These are phyloP conservation scores for Xerophyta viscosa DNA, from an alignment of 106 monocot genomes.

Conservation along the genomic window DNA sequence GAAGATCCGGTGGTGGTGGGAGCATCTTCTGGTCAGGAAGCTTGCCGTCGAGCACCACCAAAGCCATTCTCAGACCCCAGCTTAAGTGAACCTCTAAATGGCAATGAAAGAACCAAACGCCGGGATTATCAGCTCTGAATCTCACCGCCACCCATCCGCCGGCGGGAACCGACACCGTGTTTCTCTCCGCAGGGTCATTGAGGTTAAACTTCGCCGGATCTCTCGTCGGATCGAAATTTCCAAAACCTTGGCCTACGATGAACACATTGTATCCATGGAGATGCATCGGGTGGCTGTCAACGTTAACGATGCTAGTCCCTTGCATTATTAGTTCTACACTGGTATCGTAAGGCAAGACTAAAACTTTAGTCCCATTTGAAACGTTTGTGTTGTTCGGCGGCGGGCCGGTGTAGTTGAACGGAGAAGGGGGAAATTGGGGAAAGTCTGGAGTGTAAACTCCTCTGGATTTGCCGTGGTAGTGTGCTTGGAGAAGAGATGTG, in stretches of 20 bases:
- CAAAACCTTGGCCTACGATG: constrained; percentile 37
- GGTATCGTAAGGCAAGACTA: constrained; percentile 22
- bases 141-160: constrained; percentile 49
- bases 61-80: neutral
- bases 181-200: constrained; percentile 37
- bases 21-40: neutral
- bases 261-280: constrained; percentile 48
- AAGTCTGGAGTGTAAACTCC: constrained; percentile 35
- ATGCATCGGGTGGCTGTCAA: constrained; percentile 52
- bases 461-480: constrained; percentile 12
- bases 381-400: constrained; percentile 32
- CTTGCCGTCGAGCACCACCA: neutral
- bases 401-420: constrained; percentile 37
- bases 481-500: constrained; percentile 32
- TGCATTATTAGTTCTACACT: constrained; percentile 54
- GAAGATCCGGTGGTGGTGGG: neutral
- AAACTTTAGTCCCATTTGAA: constrained; percentile 18
- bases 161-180: constrained; percentile 38
- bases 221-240: constrained; percentile 26
- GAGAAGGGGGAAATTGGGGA: constrained; percentile 16
- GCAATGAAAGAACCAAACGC: too few relatives aligned
- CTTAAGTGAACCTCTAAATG: too few relatives aligned
- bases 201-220: constrained; percentile 39
- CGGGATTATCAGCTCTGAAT: constrained; percentile 45
- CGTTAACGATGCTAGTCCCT: constrained; percentile 34